Evolutionary conservation across 2,329 filamentous ascomycete species (phyloP).

Genomic region (Alternaria brassicae): DNA sequence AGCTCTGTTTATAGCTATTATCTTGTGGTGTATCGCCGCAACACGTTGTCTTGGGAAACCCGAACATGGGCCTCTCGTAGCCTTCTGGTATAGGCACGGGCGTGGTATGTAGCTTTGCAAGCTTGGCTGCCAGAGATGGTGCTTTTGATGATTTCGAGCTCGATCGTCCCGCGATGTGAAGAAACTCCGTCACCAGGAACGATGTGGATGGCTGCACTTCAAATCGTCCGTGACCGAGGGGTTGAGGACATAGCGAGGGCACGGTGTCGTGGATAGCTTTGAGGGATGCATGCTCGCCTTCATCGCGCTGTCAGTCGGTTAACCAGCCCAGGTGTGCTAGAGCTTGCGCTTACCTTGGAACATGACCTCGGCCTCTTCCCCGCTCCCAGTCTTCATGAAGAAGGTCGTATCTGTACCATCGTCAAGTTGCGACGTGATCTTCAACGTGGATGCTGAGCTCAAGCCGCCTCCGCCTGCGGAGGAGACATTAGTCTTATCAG

Average conservation of each 20-base stretch:
- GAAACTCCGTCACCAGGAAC: conserved; percentile 77
- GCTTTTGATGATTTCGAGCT: conserved; percentile 36
- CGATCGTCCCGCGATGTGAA: conserved; percentile 61
- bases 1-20: conserved; percentile 74
- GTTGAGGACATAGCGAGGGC: conserved; percentile 76
- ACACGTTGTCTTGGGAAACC: conserved; percentile 84
- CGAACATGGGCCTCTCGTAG: conserved; percentile 70
- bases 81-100: conserved; percentile 71
- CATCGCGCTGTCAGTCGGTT: conserved; percentile 16
- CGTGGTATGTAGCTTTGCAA: conserved; percentile 79
- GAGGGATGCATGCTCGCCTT: conserved; percentile 82
- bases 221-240: conserved; percentile 73
- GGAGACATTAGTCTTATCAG: conserved; percentile 61
- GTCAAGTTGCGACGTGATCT: conserved; percentile 57
- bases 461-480: conserved; percentile 72
- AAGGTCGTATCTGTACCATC: conserved; percentile 63
- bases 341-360: conserved; percentile 63
- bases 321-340: not conserved
- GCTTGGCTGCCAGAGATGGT: conserved; percentile 72
- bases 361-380: conserved; percentile 69
- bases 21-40: conserved; percentile 86
- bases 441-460: conserved; percentile 68
- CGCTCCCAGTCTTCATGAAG: conserved; percentile 76
- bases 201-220: conserved; percentile 56
- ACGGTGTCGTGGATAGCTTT: conserved; percentile 78